These are phyloP conservation scores for Aegilops bicornis DNA, from an alignment of 176 grass and related monocot species.

Conservation along the genomic window DNA sequence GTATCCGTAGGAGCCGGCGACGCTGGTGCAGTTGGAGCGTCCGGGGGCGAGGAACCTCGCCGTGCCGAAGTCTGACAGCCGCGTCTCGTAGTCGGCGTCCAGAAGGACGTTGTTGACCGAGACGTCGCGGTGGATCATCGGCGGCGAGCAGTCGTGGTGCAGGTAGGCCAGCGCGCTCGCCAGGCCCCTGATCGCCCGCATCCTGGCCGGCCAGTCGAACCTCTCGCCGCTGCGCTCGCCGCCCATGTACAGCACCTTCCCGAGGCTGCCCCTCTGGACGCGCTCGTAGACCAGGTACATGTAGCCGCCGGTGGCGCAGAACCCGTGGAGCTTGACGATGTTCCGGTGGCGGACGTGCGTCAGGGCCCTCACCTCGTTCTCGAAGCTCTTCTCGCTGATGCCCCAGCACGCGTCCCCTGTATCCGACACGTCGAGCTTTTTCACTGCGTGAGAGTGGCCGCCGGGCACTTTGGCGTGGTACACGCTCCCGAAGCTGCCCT, in stretches of 20 bases:
- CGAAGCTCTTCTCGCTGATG: slow-evolving; percentile 54
- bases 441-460: slow-evolving; percentile 60
- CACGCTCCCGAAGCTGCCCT: slow-evolving; percentile 73
- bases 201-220: slow-evolving; percentile 50
- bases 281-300: slow-evolving; percentile 82
- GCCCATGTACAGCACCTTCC: slow-evolving; percentile 45
- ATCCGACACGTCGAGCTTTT: slow-evolving; percentile 53
- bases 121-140: slow-evolving; percentile 73
- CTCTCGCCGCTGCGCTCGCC: not conserved
- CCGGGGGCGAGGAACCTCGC: slow-evolving; percentile 50
- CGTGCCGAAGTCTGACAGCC: slow-evolving; percentile 71
- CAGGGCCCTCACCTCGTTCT: slow-evolving; percentile 70
- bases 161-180: slow-evolving; percentile 71
- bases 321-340: slow-evolving; percentile 76
- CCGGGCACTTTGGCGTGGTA: slow-evolving; percentile 56
- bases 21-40: slow-evolving; percentile 45
- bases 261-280: slow-evolving; percentile 56
- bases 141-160: slow-evolving; percentile 71
- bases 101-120: slow-evolving; percentile 67
- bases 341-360: slow-evolving; percentile 67
- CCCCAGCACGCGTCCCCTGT: not conserved
- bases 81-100: slow-evolving; percentile 50
- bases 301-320: slow-evolving; percentile 46
- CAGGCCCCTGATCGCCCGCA: slow-evolving; percentile 43
- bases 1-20: slow-evolving; percentile 76